phyloP scores from a whole-genome alignment of 2,329 filamentous ascomycete genomes.

The Colletotrichum spinosum region DNA sequence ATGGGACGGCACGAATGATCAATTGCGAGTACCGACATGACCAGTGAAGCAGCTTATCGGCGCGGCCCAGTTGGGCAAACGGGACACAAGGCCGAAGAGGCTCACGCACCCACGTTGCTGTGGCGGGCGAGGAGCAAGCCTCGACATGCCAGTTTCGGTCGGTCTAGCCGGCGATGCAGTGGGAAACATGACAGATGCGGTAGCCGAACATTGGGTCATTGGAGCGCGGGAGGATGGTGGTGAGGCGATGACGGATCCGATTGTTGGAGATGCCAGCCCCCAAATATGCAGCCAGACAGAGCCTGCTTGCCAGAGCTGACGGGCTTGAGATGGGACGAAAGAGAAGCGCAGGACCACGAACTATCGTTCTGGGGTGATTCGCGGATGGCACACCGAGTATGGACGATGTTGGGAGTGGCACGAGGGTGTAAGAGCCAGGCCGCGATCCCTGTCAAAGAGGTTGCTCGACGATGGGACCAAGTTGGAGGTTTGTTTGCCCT shows the following conservation, averaged over 20 bases:
- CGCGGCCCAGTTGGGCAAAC: neutral
- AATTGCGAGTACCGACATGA: too few species aligned
- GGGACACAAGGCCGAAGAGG: conserved; percentile 1
- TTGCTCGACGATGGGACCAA: too few species aligned
- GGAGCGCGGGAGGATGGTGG: conserved; percentile 5
- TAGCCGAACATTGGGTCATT: conserved; percentile 12
- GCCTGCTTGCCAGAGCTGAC: conserved; percentile 19
- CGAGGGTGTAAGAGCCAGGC: conserved; percentile 4
- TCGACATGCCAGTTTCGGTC: conserved; percentile 31
- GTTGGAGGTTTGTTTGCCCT: conserved; percentile 10
- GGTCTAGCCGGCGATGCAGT: conserved; percentile 14
- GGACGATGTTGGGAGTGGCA: too few species aligned
- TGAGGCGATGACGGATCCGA: conserved; percentile 14
- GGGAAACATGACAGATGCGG: conserved; percentile 11
- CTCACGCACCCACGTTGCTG: neutral
- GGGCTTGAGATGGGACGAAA: neutral
- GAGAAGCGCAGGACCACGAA: too few species aligned
- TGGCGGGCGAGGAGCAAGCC: conserved; percentile 4
- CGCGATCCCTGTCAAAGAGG: too few species aligned
- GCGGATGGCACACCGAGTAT: too few species aligned
- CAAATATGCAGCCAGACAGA: conserved; percentile 25
- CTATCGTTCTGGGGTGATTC: too few species aligned
- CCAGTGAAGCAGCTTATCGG: neutral
- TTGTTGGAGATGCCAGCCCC: conserved; percentile 12
- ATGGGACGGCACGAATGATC: too few species aligned